Percentiles rank a stretch among this genome's conserved stretches.
phyloP scores from a whole-genome alignment of 1,139 yeast genomes.

The Candida neerlandica region DNA sequence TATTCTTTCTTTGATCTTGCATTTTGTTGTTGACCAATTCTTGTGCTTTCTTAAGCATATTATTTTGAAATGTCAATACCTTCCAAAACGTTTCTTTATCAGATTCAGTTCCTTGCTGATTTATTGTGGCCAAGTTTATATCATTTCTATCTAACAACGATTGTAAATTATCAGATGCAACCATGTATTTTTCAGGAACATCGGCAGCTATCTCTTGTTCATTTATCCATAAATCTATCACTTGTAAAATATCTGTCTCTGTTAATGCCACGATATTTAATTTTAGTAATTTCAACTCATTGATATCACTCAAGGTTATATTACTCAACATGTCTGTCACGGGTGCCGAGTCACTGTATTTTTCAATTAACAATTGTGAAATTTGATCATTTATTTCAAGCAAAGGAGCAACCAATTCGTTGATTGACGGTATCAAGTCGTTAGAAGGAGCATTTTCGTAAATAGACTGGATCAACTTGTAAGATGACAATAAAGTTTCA shows the following conservation, averaged over 20 bases:
- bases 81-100: slow-evolving; percentile 37
- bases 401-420: slow-evolving; percentile 19
- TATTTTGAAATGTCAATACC: slow-evolving; percentile 39
- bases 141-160: slow-evolving; percentile 43
- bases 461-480: slow-evolving; percentile 33
- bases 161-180: slow-evolving; percentile 48
- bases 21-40: slow-evolving; percentile 27
- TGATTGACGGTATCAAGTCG: slow-evolving; percentile 6
- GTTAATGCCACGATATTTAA: slow-evolving; percentile 27
- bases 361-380: slow-evolving; percentile 25
- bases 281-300: slow-evolving; percentile 28
- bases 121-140: slow-evolving; percentile 19
- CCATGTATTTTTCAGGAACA: slow-evolving; percentile 38
- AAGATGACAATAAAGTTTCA: slow-evolving; percentile 37
- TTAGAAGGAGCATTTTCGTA: slow-evolving; percentile 25
- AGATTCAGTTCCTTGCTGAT: slow-evolving; percentile 12
- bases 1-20: slow-evolving; percentile 19
- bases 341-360: slow-evolving; percentile 25
- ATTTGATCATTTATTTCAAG: slow-evolving; percentile 24
- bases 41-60: slow-evolving; percentile 41
- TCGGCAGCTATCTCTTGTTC: slow-evolving; percentile 22
- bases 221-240: slow-evolving; percentile 29
- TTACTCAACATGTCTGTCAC: slow-evolving; percentile 29
- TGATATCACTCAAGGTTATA: slow-evolving; percentile 24
- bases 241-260: slow-evolving; percentile 18